Evolutionary conservation across 371 early-diverging fungal genomes (phyloP).

Genomic region (Entomophthora muscae): DNA sequence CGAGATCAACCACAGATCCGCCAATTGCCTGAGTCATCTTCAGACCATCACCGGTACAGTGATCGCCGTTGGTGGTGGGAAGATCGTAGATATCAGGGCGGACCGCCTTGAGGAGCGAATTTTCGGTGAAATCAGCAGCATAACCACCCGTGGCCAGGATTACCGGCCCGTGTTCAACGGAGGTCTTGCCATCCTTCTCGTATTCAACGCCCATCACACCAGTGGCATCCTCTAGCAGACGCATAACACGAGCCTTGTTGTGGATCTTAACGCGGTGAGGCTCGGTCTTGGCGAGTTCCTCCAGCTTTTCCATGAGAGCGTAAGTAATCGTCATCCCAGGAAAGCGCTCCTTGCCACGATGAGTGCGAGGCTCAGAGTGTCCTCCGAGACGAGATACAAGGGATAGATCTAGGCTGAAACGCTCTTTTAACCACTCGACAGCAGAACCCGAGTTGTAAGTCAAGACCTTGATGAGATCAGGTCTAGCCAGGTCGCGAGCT

Average conservation of each 20-base stretch:
- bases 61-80: conserved; percentile 88
- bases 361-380: conserved; percentile 74
- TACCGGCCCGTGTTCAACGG: conserved; percentile 53
- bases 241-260: conserved; percentile 58
- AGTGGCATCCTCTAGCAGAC: conserved; percentile 33
- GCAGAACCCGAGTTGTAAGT: conserved; percentile 71
- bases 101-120: conserved; percentile 39
- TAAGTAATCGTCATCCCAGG: conserved; percentile 93
- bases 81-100: conserved; percentile 29
- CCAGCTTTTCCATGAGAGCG: conserved; percentile 73
- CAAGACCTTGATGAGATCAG: conserved; percentile 71
- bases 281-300: conserved; percentile 44
- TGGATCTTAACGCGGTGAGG: conserved; percentile 56
- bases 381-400: conserved; percentile 84
- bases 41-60: conserved; percentile 91
- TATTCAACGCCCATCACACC: conserved; percentile 71
- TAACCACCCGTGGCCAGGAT: conserved; percentile 90
- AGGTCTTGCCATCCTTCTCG: conserved; percentile 32
- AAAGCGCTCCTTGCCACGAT: conserved; percentile 86
- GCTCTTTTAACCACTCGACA: conserved; percentile 84
- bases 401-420: conserved; percentile 70
- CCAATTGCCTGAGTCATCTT: conserved; percentile 71
- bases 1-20: conserved; percentile 77
- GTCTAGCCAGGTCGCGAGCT: conserved; percentile 68
- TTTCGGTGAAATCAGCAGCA: conserved; percentile 50